phyloP scores from a whole-genome alignment of 345 rosid species.

The Moringa oleifera region DNA sequence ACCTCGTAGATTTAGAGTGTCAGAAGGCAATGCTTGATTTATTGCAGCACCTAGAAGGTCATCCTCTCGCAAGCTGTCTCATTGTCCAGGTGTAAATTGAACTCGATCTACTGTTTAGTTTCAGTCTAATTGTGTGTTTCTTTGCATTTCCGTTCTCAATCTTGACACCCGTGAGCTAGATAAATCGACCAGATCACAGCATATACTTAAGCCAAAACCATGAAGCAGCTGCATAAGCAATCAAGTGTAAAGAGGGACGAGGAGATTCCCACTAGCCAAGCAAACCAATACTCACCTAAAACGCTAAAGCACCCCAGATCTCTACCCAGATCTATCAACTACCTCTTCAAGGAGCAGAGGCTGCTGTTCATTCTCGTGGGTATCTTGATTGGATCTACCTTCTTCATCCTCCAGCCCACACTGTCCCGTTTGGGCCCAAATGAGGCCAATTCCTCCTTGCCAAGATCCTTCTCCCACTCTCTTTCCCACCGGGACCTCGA shows the following conservation, averaged over 20 bases:
- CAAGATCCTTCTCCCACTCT: slow-evolving; percentile 28
- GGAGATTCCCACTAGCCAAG: slow-evolving; percentile 36
- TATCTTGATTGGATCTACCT: slow-evolving; percentile 83
- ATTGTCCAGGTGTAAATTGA: background rate
- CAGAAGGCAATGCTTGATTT: background rate
- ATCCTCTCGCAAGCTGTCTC: background rate
- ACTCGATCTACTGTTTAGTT: background rate
- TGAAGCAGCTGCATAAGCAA: slow-evolving; percentile 93
- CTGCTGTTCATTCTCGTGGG: slow-evolving; percentile 92
- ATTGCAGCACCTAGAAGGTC: background rate
- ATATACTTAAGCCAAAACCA: slow-evolving; percentile 10
- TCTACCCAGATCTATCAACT: slow-evolving; percentile 83
- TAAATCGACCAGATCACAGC: background rate
- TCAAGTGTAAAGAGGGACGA: slow-evolving; percentile 61
- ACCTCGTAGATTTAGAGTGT: background rate
- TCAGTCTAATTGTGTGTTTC: background rate
- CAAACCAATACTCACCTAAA: slow-evolving; percentile 61
- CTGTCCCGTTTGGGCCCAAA: slow-evolving; percentile 63
- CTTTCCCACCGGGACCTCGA: slow-evolving; percentile 3
- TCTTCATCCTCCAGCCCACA: slow-evolving; percentile 88
- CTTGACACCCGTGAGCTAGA: background rate
- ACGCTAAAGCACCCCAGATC: slow-evolving; percentile 64
- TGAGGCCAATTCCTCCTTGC: slow-evolving; percentile 32
- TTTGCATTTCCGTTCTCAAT: too few species aligned
- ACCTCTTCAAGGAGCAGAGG: slow-evolving; percentile 83